A percentile compares a stretch with the other conserved stretches of the same genome.
Evolutionary conservation across 345 rosid genomes (phyloP).

Genomic region (Camelina laxa): DNA sequence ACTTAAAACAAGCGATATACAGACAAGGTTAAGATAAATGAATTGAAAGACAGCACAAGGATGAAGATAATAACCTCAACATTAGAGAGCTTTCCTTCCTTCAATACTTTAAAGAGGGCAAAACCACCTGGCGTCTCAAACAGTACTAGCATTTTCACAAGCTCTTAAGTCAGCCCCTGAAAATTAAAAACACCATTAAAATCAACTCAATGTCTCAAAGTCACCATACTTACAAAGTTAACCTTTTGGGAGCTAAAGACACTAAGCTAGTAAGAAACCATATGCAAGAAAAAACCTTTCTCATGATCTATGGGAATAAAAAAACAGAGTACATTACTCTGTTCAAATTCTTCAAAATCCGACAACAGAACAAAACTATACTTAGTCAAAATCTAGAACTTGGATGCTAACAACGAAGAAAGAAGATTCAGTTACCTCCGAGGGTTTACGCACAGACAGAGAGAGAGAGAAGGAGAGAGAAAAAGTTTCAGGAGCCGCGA

Average conservation of each 20-base stretch:
- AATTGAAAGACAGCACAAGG: neutral
- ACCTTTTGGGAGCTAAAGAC: neutral
- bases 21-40: neutral
- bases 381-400: neutral
- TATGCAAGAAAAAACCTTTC: neutral
- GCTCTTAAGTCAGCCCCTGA: constrained; percentile 6
- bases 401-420: neutral
- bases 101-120: constrained; percentile 71
- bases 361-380: neutral
- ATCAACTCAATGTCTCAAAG: neutral
- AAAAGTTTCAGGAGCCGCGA: constrained; percentile 15
- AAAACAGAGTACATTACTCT: neutral
- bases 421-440: neutral
- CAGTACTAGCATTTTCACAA: constrained; percentile 34
- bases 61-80: constrained; percentile 60
- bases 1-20: neutral
- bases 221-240: neutral
- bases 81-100: constrained; percentile 74
- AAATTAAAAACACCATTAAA: neutral
- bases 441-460: neutral
- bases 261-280: neutral
- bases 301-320: neutral
- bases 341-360: neutral
- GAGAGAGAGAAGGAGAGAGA: neutral
- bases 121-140: constrained; percentile 51